Evolutionary conservation across 2,329 filamentous ascomycete genomes (phyloP).

Genomic region (Triangularia verruculosa): DNA sequence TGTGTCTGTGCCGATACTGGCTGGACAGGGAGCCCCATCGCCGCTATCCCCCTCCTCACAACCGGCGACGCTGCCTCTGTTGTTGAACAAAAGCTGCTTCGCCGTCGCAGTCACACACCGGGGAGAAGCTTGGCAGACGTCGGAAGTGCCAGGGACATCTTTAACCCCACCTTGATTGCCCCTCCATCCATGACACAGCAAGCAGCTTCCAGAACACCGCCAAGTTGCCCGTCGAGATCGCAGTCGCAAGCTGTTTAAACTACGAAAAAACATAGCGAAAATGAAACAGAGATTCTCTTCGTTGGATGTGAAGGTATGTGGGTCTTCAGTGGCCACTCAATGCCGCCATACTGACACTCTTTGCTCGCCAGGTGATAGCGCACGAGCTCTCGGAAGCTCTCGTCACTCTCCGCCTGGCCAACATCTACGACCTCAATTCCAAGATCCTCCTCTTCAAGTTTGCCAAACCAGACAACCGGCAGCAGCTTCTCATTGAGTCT

Average conservation of each 20-base stretch:
- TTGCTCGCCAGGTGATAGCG: conserved; percentile 71
- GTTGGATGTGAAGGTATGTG: conserved; percentile 66
- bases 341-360: not conserved
- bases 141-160: conserved; percentile 1
- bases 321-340: not conserved
- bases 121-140: not conserved
- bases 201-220: not conserved
- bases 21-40: not conserved
- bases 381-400: conserved; percentile 83
- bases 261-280: conserved; percentile 22
- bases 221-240: not conserved
- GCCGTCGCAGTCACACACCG: not conserved
- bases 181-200: conserved; percentile 20
- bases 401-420: conserved; percentile 76
- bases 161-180: conserved; percentile 16
- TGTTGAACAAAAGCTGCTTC: not conserved
- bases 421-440: conserved; percentile 93
- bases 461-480: conserved; percentile 81
- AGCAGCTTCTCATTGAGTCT: conserved; percentile 88
- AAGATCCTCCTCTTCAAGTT: conserved; percentile 96
- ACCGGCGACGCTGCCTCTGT: not conserved
- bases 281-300: conserved; percentile 83
- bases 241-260: not conserved
- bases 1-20: not conserved
- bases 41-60: not conserved